A percentile compares a stretch with the other conserved stretches of the same genome.
Conservation (phyloP, 306 rosid species). For the Pyrus pyrifolia region DNA sequence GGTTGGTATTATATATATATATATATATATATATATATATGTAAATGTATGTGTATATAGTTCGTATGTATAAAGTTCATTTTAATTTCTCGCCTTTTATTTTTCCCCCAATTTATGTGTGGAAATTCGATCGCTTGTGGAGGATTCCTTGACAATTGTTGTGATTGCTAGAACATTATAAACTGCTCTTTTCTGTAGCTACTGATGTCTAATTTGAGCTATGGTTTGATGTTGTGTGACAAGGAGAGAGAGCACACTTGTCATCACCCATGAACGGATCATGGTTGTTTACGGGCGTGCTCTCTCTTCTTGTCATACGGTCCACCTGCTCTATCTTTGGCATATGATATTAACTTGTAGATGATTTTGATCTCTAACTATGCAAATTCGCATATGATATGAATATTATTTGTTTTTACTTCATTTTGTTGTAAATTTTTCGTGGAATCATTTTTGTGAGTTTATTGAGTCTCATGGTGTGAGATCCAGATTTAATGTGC, state of each 20-base stretch:
- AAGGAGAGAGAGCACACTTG: conserved; percentile 33
- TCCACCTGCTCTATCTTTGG: not conserved
- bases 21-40: too few relatives aligned
- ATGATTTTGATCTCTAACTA: not conserved
- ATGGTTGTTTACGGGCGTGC: conserved; percentile 27
- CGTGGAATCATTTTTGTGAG: not conserved
- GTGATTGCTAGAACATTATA: not conserved
- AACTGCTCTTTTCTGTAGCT: not conserved
- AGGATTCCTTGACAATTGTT: not conserved
- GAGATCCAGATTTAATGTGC: not conserved
- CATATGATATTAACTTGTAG: not conserved
- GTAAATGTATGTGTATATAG: too few relatives aligned
- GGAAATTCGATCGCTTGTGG: not conserved
- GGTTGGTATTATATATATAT: not conserved
- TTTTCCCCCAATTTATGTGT: not conserved
- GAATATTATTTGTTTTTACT: not conserved
- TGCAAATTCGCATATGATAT: not conserved
- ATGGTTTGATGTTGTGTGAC: conserved; percentile 9
- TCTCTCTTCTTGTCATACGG: conserved; percentile 20
- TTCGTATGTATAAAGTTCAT: not conserved
- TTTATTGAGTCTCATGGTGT: not conserved
- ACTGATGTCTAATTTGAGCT: not conserved
- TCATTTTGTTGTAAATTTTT: not conserved
- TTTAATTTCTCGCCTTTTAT: not conserved
- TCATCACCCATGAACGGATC: conserved; percentile 7